Base-by-base conservation (phyloP, 2,329 filamentous ascomycete species). In the Penicillium decumbens region DNA sequence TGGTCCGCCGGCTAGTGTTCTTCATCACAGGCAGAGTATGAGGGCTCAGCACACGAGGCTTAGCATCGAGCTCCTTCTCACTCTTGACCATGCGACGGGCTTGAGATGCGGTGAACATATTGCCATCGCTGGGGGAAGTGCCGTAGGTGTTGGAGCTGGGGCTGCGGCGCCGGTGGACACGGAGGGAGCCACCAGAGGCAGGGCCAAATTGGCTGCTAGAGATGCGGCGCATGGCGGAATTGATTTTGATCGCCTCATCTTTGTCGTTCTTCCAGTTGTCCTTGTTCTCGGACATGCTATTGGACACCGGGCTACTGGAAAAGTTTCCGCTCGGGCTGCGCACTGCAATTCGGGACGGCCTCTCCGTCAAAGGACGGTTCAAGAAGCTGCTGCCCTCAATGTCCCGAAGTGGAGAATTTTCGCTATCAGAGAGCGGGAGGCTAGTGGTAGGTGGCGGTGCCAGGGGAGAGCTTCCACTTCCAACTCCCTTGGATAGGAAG, bases 401-500 rank as follows among this genome's bases (percentile, higher is more conserved):
- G 25, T 75, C 71, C 40, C 77, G 76, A 25, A 84, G 68, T 1
- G 80, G 77, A 0, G 81, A 82, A 35, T 67, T 71, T 41, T 77
- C 79, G 29, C 75, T 76, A 50, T 84, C 82, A 18, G 82, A 83
- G 3, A 81, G 81, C 20, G 80, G 77, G 33, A 83, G 70, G 43
- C 78, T 74, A n/a, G 78, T 79, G 50, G 84, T 70, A 6, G 77
- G 76, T 12, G 82, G 79, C 1, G 79, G 73, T 12, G 80, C 77
- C 4, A 80, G 70, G 3, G 87, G 85, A 3, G 87, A 89, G 44
- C 80, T 84, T 40, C 79, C 71, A 32, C 80, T 84, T 40, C 79
- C 71, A 32, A 72, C 80, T 80, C 74, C 83, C 67, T 85, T 87
- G 1, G 88, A 83, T 23, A 97, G 74, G 68, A 95, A 95, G 4